A percentile compares a stretch with the other conserved stretches of the same genome.
These are phyloP conservation scores for Hypericum androsaemum DNA, from an alignment of 345 rosid species.

Conservation along the genomic window DNA sequence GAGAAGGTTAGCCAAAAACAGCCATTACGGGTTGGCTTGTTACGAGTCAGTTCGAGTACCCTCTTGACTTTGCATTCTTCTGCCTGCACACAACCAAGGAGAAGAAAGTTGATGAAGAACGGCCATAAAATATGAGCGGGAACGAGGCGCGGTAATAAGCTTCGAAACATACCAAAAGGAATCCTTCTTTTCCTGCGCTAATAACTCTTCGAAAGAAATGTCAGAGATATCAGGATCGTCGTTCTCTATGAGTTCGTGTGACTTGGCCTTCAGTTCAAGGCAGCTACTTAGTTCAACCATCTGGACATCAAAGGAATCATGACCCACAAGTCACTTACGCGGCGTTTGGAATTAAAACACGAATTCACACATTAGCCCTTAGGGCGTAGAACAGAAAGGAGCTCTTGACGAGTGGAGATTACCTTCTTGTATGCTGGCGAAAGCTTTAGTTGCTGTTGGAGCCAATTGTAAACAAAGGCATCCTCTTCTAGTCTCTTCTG, in stretches of 20 bases:
- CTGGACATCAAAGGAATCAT: conserved; percentile 19
- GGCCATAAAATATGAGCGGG: background rate
- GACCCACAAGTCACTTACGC: background rate
- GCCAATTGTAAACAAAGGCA: conserved; percentile 84
- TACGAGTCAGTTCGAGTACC: conserved; percentile 24
- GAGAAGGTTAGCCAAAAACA: conserved; percentile 10
- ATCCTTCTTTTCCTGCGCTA: conserved; percentile 88
- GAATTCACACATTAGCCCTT: background rate
- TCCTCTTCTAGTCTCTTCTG: conserved; percentile 85
- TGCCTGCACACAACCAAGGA: conserved; percentile 41
- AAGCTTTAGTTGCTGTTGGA: conserved; percentile 75
- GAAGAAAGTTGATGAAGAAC: conserved; percentile 2
- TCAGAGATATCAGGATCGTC: conserved; percentile 39
- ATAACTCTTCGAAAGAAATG: conserved; percentile 79
- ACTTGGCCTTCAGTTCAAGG: conserved; percentile 48
- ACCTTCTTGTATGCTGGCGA: conserved; percentile 95
- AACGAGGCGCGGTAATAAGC: conserved; percentile 2
- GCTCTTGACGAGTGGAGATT: background rate
- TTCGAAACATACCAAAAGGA: conserved; percentile 56
- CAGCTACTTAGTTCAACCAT: conserved; percentile 62
- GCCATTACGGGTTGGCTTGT: background rate
- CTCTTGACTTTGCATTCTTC: conserved; percentile 54
- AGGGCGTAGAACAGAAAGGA: background rate
- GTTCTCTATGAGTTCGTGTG: conserved; percentile 27
- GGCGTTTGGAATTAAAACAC: background rate